These are phyloP conservation scores for Mortierella sp. DNA, from an alignment of 371 early-diverging fungal species.

Conservation along the genomic window DNA sequence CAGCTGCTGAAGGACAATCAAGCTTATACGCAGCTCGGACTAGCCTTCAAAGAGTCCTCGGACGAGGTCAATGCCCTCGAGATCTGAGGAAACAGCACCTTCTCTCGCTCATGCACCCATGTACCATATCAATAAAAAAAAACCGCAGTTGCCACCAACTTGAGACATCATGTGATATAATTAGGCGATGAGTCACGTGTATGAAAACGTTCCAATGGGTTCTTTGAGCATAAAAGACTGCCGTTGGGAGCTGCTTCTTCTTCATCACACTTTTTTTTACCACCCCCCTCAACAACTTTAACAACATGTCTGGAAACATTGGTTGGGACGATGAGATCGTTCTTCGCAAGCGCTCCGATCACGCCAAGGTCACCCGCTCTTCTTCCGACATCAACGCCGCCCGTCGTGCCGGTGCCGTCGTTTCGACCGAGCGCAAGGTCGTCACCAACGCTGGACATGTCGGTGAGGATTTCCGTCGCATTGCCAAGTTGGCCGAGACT, in stretches of 20 bases:
- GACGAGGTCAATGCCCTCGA: constrained; percentile 50
- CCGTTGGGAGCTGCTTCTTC: constrained; percentile 9
- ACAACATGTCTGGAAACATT: constrained; percentile 54
- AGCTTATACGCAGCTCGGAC: constrained; percentile 26
- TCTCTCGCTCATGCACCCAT: not conserved
- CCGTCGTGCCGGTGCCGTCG: constrained; percentile 78
- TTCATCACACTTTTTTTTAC: constrained; percentile 11
- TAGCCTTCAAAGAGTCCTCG: constrained; percentile 44
- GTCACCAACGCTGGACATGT: constrained; percentile 80
- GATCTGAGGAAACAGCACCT: constrained; percentile 8
- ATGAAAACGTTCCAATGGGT: not conserved
- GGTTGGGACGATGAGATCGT: constrained; percentile 86
- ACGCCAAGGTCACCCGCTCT: constrained; percentile 75
- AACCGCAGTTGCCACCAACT: not conserved
- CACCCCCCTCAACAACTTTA: not conserved
- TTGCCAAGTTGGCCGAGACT: constrained; percentile 93
- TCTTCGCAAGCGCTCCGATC: constrained; percentile 81
- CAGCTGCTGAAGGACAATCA: constrained; percentile 38
- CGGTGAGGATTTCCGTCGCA: constrained; percentile 79
- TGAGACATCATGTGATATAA: not conserved
- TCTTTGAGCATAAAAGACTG: constrained; percentile 14
- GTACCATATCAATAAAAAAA: not conserved
- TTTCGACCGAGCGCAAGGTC: constrained; percentile 81
- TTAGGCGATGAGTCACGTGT: not conserved
- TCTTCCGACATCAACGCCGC: constrained; percentile 86